Base-by-base conservation (phyloP, 805 yeast genomes). In the Candida vaughaniae region DNA sequence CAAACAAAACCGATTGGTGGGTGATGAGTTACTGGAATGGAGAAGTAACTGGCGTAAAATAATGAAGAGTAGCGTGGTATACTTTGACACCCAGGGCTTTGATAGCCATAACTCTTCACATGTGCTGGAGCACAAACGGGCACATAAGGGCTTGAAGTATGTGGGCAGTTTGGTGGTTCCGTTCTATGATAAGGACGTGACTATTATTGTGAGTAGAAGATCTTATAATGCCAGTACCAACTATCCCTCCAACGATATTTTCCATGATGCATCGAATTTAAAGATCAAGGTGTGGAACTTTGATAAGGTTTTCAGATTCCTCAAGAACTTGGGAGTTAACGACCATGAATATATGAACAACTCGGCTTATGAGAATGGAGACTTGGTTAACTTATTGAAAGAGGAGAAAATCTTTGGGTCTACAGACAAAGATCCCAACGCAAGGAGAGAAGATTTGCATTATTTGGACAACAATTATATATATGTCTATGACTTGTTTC, bases 331-430 rank as follows among this genome's bases (percentile, higher is more conserved):
- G 49, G 77, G 68, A 35, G 70, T 54, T 37, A 64, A 33, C 49
- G 69, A 52, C 47, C 23, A 32, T 6, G 47, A 55, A 56, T 44
- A 43, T 22, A 38, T 45, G 31, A 35, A 26, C 9, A 35, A 28
- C 25, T 15, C 30, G 18, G 36, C 25, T 22, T 38, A 38, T 19
- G 38, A 46, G 10, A 41, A 46, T 33, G 52, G 52, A 22, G 52
- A 55, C 31, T 49, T 58, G 30, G 53, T 47, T 25, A 77, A 82
- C 33, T 68, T 91, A 45, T 71, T 91, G 49, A 80, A 81, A 45
- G 89, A 87, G 53, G 99, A 93, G 55, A 86, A 86, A 52, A 62
- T 86, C 10, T 80, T 78, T 56, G 97, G 96, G 9, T 85, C 95
- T 0, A 75, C 83, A 25, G 97, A 90, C 58, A 76, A 95, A 47